These are phyloP conservation scores for Myxozyma neotropica DNA, from an alignment of 805 yeast genomes.

Conservation along the genomic window DNA sequence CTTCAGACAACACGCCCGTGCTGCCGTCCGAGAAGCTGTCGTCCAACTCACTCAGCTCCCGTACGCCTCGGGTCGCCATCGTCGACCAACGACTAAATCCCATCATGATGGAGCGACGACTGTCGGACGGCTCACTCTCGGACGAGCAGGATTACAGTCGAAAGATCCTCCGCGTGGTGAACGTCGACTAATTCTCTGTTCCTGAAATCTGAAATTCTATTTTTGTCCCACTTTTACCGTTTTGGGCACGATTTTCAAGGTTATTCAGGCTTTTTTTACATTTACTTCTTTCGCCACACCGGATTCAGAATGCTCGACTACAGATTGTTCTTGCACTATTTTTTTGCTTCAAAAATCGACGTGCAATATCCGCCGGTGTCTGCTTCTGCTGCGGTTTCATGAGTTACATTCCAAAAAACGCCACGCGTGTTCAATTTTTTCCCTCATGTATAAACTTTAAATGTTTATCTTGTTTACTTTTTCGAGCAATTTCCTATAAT, in stretches of 20 bases:
- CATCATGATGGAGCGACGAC: constrained; percentile 75
- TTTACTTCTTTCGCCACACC: background rate
- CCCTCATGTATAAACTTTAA: background rate
- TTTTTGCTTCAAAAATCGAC: too few relatives aligned
- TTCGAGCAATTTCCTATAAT: background rate
- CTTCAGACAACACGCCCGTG: background rate
- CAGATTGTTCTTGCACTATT: too few relatives aligned
- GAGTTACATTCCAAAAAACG: background rate
- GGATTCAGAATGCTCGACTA: too few relatives aligned
- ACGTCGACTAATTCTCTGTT: constrained; percentile 61
- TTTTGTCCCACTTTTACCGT: background rate
- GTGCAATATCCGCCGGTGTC: too few relatives aligned
- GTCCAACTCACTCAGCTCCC: constrained; percentile 26
- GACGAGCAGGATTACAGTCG: constrained; percentile 82
- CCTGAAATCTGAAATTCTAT: background rate
- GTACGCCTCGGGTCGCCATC: constrained; percentile 35
- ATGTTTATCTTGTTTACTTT: background rate
- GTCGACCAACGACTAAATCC: constrained; percentile 73
- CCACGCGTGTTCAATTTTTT: background rate
- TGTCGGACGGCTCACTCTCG: constrained; percentile 80
- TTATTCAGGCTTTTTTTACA: background rate
- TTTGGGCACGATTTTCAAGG: background rate
- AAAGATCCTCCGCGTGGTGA: constrained; percentile 82
- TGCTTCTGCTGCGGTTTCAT: background rate
- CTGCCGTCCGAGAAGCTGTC: constrained; percentile 17